Evolutionary conservation across 78 protist genomes (phyloP), one percentile per base, ranked within the genome.

Genomic region (Dictyostelium brefeldianum): DNA sequence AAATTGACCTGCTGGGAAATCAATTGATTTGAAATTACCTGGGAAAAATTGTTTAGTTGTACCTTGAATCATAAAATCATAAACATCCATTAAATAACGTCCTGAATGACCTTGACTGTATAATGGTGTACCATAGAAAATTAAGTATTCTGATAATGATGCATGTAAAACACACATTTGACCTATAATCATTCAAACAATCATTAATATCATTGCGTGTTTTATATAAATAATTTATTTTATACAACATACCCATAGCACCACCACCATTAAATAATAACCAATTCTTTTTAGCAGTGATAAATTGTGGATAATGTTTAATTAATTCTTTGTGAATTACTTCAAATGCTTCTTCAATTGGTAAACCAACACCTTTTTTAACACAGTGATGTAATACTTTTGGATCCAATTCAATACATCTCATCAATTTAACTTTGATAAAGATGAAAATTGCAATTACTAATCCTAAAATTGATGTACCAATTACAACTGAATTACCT

Each of bases 171-270:
- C 78, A 18, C 77, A 64, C 97, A 95, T 95, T 29, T 89, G 78
- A 64, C 97, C 70, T 31, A 2, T 2, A 36, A 36, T 1, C 43
- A 36, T 3, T 3, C 2, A 36, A 36, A 36, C 43, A 36, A 36
- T 36, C 2, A 36, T 36, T 36, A 36, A 36, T 36, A 36, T 36
- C n/a, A n/a, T n/a, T n/a, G n/a, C n/a, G n/a, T n/a, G n/a, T n/a
- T n/a, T n/a, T n/a, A n/a, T n/a, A n/a, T n/a, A n/a, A n/a, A n/a
- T n/a, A n/a, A n/a, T n/a, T n/a, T n/a, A n/a, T n/a, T n/a, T n/a
- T n/a, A n/a, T n/a, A n/a, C n/a, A n/a, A n/a, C n/a, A n/a, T n/a
- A 36, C 43, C 97, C 97, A 95, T 95, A 29, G 97, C 97, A 51
- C 97, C 97, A 46, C 97, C 97, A 48, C 95, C 97, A 48, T 90